These are phyloP conservation scores for Serendipita vermifera DNA, from an alignment of 768 basidiomycete genomes.

Conservation along the genomic window DNA sequence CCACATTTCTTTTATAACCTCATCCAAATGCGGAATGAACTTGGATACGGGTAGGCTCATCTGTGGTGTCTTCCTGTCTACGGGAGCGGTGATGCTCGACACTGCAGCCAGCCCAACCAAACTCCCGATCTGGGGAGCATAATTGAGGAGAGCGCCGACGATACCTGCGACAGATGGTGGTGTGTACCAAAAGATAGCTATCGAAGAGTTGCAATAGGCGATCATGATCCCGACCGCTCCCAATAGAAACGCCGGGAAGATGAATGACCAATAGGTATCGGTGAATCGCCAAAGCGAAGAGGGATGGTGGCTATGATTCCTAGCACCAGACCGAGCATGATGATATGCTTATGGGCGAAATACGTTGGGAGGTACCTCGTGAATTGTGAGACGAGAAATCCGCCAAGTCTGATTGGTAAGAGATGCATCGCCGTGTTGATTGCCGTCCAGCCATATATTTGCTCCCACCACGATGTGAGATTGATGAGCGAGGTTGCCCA, in stretches of 20 bases:
- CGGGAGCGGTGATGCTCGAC: constrained; percentile 35
- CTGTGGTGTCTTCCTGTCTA: constrained; percentile 23
- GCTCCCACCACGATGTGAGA: neutral
- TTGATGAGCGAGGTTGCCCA: constrained; percentile 12
- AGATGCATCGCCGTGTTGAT: constrained; percentile 13
- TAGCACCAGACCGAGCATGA: constrained; percentile 30
- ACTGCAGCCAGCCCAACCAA: constrained; percentile 39
- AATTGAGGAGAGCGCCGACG: no score
- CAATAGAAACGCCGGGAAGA: constrained; percentile 38
- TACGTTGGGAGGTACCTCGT: constrained; percentile 28
- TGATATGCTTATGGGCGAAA: constrained; percentile 35
- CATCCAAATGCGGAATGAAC: no score
- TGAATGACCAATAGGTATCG: constrained; percentile 34
- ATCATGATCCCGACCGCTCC: constrained; percentile 36
- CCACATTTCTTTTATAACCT: no score
- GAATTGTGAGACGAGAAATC: constrained; percentile 26
- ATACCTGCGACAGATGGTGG: no score
- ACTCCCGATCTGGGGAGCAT: constrained; percentile 38
- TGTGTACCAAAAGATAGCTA: constrained; percentile 33
- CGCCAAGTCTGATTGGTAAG: constrained; percentile 27
- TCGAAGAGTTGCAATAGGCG: no score
- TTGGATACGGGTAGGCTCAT: no score
- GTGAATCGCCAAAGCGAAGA: constrained; percentile 32
- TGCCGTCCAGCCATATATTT: neutral
- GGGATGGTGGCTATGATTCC: constrained; percentile 29